Base-by-base conservation (phyloP, 495 filamentous ascomycete genomes). In the Aspergillus bridgeri region DNA sequence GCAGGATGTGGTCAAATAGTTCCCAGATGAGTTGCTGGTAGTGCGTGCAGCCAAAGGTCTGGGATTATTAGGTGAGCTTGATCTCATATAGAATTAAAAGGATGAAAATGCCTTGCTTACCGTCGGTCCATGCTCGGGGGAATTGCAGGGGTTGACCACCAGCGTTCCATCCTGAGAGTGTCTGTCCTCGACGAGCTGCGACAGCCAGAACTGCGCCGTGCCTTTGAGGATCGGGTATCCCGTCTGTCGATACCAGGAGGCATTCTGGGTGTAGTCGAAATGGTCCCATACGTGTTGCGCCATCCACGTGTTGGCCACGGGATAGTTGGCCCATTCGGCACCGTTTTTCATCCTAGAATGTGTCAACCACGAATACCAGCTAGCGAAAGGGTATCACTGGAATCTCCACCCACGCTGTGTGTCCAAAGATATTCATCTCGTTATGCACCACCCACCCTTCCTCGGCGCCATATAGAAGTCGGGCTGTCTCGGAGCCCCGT, bases 131-230 rank as follows among this genome's bases (percentile, higher is more conserved):
- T 79, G 79, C 59, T 82, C 78, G 6, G 80, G 80, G 11, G 70
- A 75, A 45, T 79, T 79, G 61, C 79, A 82, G 0, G 77, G 78
- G 50, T 79, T 79, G 9, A 74, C 77, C 13, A 82, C 79, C 17
- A 80, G 64, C 5, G 73, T 78, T 23, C 74, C 70, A 51, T 83
- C 80, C n/a, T 79, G 76, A 57, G 69, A 75, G 58, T 75, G 77
- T 13, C 51, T 51, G 58, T 83, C 80, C 6, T 62, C 50, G 45
- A 75, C 67, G 2, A 83, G 65, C 55, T 75, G 70, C 17, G 70
- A 70, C 22, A 81, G 62, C 71, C 81, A 80, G 60, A 81, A 82
- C 20, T 71, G 46, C 6, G 76, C 75, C 6, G 74, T 63, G 9
- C 75, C 77, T 59, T 79, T 80, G 21, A 81, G 62, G 3, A 83